Conservation (phyloP, 176 grass and related monocot species). For the Canna indica region DNA sequence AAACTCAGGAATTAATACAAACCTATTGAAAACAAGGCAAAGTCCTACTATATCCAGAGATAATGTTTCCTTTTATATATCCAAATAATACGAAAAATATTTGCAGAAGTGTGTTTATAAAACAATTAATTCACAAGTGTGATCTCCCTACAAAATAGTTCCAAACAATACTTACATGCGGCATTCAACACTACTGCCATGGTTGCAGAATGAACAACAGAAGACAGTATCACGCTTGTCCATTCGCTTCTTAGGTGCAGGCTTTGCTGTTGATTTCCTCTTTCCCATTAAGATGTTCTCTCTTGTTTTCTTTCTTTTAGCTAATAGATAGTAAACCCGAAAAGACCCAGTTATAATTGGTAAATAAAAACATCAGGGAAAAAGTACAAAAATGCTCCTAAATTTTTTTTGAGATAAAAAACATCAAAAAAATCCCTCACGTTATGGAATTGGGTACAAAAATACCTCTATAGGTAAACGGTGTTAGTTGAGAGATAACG, state of each 20-base stretch:
- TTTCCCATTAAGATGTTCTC: slow-evolving; percentile 5
- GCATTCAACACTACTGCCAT: slow-evolving; percentile 22
- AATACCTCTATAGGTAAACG: no score
- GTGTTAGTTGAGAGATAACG: no score
- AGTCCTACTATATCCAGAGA: no score
- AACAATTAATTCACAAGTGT: no score
- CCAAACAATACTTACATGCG: slow-evolving; percentile 10
- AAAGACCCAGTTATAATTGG: neutral
- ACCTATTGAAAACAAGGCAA: neutral
- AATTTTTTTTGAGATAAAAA: no score
- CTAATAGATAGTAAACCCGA: neutral
- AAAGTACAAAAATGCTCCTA: neutral
- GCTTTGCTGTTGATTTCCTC: slow-evolving; percentile 15
- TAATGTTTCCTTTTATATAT: no score
- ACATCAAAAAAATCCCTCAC: no score
- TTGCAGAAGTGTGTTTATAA: no score
- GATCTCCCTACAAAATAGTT: neutral
- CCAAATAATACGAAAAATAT: no score
- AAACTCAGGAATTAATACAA: neutral
- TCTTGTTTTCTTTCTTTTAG: neutral
- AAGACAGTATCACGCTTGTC: slow-evolving; percentile 18
- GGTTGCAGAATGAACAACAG: slow-evolving; percentile 20
- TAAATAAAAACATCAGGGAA: neutral
- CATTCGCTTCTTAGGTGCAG: slow-evolving; percentile 17
- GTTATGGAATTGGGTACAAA: no score